Evolutionary conservation across 2,329 filamentous ascomycete genomes (phyloP).

Genomic region (Fusarium stilboides): DNA sequence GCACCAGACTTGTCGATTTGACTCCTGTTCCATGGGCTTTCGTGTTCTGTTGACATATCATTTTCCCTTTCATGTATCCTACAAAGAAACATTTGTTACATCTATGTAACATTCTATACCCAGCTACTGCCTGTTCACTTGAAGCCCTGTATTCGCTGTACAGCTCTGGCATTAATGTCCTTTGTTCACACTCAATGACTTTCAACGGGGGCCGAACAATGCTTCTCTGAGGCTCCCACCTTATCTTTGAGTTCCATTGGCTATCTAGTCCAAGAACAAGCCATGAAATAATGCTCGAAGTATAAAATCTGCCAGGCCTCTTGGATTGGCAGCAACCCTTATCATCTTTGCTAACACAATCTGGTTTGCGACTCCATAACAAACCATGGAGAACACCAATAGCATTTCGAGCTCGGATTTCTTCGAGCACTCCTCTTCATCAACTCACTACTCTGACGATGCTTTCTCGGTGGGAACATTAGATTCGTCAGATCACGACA

Average conservation of each 20-base stretch:
- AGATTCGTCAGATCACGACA: background rate
- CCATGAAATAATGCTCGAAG: background rate
- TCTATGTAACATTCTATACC: background rate
- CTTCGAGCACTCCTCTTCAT: background rate
- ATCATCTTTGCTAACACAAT: background rate
- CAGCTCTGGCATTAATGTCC: background rate
- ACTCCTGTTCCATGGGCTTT: background rate
- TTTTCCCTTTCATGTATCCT: background rate
- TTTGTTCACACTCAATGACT: slow-evolving; percentile 4
- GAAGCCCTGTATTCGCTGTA: background rate
- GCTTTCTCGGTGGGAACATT: background rate
- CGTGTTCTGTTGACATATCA: background rate
- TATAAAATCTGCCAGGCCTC: slow-evolving; percentile 3
- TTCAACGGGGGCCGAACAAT: background rate
- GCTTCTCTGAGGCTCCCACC: background rate
- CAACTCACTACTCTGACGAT: background rate
- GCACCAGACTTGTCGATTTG: background rate
- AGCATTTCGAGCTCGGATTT: background rate
- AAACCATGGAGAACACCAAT: slow-evolving; percentile 10
- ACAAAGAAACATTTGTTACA: background rate
- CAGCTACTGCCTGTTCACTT: background rate
- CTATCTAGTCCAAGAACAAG: background rate
- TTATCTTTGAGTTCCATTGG: background rate
- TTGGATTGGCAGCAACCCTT: no score
- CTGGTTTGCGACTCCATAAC: background rate